These are phyloP conservation scores for Perkinsus olseni DNA, from an alignment of 169 alveolate species.

Conservation along the genomic window DNA sequence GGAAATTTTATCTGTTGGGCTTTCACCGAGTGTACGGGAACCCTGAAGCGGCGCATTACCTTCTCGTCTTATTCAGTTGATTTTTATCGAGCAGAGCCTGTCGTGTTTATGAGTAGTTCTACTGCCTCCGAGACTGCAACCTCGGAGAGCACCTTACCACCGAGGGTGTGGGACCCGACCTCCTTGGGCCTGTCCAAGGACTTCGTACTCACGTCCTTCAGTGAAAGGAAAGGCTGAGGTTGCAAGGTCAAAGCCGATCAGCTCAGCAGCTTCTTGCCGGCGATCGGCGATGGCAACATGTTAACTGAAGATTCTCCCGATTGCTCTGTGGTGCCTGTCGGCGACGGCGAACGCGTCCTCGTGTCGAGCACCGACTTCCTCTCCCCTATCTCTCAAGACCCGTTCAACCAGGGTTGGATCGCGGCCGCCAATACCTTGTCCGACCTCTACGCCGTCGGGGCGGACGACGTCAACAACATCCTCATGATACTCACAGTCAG, in stretches of 20 bases:
- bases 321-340: conserved; percentile 39
- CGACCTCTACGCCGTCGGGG: conserved; percentile 74
- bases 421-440: conserved; percentile 63
- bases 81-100: neutral
- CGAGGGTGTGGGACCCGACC: conserved; percentile 1
- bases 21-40: too few species aligned
- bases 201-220: conserved; percentile 40
- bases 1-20: too few species aligned
- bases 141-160: neutral
- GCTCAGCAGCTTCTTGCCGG: conserved; percentile 40
- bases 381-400: conserved; percentile 66
- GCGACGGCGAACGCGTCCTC: conserved; percentile 17
- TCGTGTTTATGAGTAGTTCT: neutral
- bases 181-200: conserved; percentile 34
- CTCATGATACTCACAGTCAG: conserved; percentile 61
- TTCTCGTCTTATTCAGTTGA: too few species aligned
- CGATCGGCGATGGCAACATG: conserved; percentile 35
- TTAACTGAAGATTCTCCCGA: conserved; percentile 57
- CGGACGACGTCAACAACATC: conserved; percentile 45
- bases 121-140: neutral
- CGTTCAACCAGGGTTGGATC: conserved; percentile 67
- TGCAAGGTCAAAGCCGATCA: conserved; percentile 55
- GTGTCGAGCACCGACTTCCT: conserved; percentile 66
- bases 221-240: conserved; percentile 62
- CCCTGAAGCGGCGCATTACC: too few species aligned